phyloP scores from a whole-genome alignment of 169 alveolate species.

The Amoebophrya sp. region DNA sequence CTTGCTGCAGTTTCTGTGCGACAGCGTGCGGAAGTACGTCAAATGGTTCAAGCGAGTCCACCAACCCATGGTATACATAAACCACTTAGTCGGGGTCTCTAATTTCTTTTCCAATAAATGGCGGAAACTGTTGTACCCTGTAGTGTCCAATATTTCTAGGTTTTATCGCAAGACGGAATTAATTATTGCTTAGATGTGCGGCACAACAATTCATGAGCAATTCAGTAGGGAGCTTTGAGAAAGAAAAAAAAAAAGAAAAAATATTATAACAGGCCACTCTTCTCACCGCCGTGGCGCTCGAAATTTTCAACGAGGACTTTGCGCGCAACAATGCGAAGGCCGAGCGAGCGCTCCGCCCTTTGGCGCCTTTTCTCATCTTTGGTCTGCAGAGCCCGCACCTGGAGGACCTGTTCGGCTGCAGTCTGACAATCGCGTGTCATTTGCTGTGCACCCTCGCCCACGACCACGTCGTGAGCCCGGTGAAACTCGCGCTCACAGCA shows the following conservation, averaged over 20 bases:
- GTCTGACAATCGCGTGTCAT: not conserved
- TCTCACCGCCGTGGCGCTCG: not conserved
- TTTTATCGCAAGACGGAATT: too few relatives aligned
- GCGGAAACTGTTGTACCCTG: too few relatives aligned
- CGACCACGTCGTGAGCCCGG: not conserved
- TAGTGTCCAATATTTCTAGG: too few relatives aligned
- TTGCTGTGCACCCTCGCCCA: not conserved
- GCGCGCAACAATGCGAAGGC: not conserved
- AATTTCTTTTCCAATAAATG: too few relatives aligned
- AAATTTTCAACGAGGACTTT: not conserved
- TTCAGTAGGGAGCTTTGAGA: too few relatives aligned
- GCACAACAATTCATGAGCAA: too few relatives aligned
- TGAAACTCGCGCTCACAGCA: not conserved
- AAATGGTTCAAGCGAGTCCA: not conserved
- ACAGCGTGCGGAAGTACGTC: not conserved
- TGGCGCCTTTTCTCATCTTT: not conserved
- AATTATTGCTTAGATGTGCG: too few relatives aligned
- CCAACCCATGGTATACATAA: not conserved
- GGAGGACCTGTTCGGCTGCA: not conserved
- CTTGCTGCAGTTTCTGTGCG: not conserved
- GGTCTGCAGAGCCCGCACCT: not conserved
- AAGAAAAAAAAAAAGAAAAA: too few relatives aligned
- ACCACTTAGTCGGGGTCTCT: too few relatives aligned
- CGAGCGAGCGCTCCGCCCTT: not conserved
- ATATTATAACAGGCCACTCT: not conserved